Percentiles rank a stretch among this genome's conserved stretches.
phyloP scores from a whole-genome alignment of 2,329 filamentous ascomycete genomes.

The Elsinoe australis region DNA sequence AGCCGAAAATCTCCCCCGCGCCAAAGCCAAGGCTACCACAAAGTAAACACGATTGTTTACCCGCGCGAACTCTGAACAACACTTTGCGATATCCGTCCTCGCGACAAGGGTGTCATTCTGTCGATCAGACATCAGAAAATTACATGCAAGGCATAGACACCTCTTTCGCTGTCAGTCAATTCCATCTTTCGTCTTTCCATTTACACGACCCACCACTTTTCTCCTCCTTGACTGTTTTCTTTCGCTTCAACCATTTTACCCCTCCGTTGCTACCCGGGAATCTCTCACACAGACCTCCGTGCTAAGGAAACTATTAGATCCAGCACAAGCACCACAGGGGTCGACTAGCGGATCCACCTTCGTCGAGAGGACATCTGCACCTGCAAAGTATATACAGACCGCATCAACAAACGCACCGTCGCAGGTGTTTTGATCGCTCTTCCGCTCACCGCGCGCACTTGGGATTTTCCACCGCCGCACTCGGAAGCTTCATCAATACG shows the following conservation, averaged over 20 bases:
- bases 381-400: conserved; percentile 10
- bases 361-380: neutral
- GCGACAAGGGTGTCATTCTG: neutral
- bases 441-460: neutral
- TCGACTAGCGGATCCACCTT: conserved; percentile 7
- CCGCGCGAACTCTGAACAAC: conserved; percentile 10
- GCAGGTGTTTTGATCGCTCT: neutral
- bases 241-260: no score
- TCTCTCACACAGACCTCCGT: conserved; percentile 10
- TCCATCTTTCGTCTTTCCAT: neutral
- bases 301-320: conserved; percentile 5
- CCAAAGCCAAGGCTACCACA: neutral
- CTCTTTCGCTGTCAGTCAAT: neutral
- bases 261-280: conserved; percentile 10
- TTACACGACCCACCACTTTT: neutral
- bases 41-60: conserved; percentile 9
- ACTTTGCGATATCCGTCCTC: neutral
- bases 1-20: conserved; percentile 2
- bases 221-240: neutral
- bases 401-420: conserved; percentile 7
- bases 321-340: neutral
- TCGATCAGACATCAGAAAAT: conserved; percentile 11
- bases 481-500: neutral
- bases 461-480: conserved; percentile 1
- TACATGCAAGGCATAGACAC: neutral